Conservation (phyloP, 257 asterid species). For the Ilex aquifolium region DNA sequence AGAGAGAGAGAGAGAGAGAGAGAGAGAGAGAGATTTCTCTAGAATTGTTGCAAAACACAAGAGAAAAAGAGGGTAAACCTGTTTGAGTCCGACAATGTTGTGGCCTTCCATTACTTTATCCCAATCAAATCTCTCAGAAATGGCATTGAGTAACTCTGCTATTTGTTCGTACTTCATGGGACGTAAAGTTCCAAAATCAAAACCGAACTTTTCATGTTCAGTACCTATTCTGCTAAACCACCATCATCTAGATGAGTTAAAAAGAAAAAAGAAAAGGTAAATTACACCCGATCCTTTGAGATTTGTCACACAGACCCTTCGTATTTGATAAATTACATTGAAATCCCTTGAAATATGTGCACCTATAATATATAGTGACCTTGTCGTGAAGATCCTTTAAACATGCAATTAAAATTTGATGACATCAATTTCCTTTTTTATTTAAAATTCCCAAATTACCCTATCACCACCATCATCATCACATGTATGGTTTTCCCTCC, state of each 20-base stretch:
- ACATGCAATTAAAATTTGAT: not conserved
- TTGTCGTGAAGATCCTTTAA: not conserved
- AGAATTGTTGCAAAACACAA: not conserved
- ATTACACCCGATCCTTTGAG: not conserved
- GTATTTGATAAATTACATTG: not conserved
- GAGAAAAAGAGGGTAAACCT: constrained; percentile 35
- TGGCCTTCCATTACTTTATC: constrained; percentile 95
- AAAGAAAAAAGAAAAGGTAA: not conserved
- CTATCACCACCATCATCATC: too few relatives aligned
- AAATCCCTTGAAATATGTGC: not conserved
- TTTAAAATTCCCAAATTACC: too few relatives aligned
- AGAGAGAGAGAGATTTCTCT: not conserved
- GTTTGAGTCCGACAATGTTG: constrained; percentile 83
- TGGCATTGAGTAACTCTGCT: constrained; percentile 69
- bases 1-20: not conserved
- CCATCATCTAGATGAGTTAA: not conserved
- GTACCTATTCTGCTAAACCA: constrained; percentile 79
- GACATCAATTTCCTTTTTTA: too few relatives aligned
- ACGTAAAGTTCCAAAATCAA: constrained; percentile 59
- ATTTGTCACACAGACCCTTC: too few relatives aligned
- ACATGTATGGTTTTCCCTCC: too few relatives aligned
- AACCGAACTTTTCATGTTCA: constrained; percentile 97
- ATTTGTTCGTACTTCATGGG: constrained; percentile 95
- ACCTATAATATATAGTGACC: too few relatives aligned
- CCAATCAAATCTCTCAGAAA: constrained; percentile 99